Base-by-base conservation (phyloP, 345 rosid genomes). In the Hibiscus tridactylites region DNA sequence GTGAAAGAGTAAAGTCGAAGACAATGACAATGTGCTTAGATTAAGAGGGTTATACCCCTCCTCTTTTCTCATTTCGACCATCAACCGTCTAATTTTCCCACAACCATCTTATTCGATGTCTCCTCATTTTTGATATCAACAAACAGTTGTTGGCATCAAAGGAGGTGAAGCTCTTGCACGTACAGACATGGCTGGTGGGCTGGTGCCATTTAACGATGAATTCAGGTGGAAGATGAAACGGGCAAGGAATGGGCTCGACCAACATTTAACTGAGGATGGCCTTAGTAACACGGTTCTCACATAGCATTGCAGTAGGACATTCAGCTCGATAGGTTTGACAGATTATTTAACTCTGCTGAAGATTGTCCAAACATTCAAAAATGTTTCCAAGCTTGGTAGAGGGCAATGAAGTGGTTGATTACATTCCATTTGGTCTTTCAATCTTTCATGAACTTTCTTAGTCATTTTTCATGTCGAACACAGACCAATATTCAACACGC, bases 341-440 rank as follows among this genome's bases (percentile, higher is more conserved):
- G 98, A 29, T 96, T 92, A 81, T 76, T 96, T 78, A 91, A 89
- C 64, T 88, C 94, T 11, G 90, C 88, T 9, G 97, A 92, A 73
- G 97, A 96, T 69, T 96, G 99, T 76, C 99, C 98, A 1, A 96
- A 96, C 77, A 90, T 96, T 39, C 98, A 92, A 77, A 85, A 87
- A 80, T 97, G 96, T 9, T 92, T 96, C 46, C 97, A 96, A 74
- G 92, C 99, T 1, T 96, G n/a, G n/a, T n/a, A n/a, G 92, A 63
- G 88, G 97, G 94, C 85, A 86, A 80, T 83, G 92, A 63, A 87
- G 53, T 70, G 88, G 83, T 29, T 88, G 89, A 77, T 88, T 77
- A 56, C 88, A 83, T 52, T 50, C 47, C 16, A 12, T 35, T 47
- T 21, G 65, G 46, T 9, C 11, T 46, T 2, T 2, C 11, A 13